Percentiles rank a stretch among this genome's conserved stretches.
Conservation (phyloP, 2,329 filamentous ascomycete species). For the Calonectria henricotiae region DNA sequence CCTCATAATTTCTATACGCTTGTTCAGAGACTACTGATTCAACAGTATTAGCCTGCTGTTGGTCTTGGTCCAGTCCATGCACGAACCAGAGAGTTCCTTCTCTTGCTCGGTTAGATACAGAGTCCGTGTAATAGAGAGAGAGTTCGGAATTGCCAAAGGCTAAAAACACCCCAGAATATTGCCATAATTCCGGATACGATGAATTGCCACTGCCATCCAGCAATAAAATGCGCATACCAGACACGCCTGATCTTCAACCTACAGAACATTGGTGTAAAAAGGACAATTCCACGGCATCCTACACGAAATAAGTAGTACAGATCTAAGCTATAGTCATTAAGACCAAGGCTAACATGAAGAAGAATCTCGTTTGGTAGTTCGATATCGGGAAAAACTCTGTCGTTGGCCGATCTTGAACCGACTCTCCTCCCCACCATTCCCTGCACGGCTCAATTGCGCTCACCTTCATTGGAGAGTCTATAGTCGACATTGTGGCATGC, state of each 20-base stretch:
- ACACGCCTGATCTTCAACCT: constrained; percentile 6
- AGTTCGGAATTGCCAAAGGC: constrained; percentile 48
- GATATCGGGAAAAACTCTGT: constrained; percentile 29
- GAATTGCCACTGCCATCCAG: constrained; percentile 50
- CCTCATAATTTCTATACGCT: background rate
- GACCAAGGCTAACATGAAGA: constrained; percentile 40
- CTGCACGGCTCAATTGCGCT: background rate
- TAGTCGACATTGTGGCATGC: background rate
- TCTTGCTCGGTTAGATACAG: constrained; percentile 39
- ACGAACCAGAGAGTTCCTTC: constrained; percentile 33
- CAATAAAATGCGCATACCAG: constrained; percentile 19
- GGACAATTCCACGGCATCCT: background rate
- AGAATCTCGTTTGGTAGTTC: constrained; percentile 23
- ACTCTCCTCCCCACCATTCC: background rate
- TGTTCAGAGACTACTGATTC: constrained; percentile 17
- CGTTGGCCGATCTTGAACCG: constrained; percentile 11
- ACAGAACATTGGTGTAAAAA: background rate
- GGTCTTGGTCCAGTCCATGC: constrained; percentile 45
- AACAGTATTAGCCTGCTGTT: background rate
- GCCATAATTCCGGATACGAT: constrained; percentile 46
- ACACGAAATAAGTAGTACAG: background rate
- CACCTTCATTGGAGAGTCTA: background rate
- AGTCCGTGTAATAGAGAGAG: constrained; percentile 45
- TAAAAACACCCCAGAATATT: constrained; percentile 46
- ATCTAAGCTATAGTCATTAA: background rate